A percentile compares a stretch with the other conserved stretches of the same genome.
These are phyloP conservation scores for Fusarium sp. DNA, from an alignment of 2,329 filamentous ascomycete species.

Conservation along the genomic window DNA sequence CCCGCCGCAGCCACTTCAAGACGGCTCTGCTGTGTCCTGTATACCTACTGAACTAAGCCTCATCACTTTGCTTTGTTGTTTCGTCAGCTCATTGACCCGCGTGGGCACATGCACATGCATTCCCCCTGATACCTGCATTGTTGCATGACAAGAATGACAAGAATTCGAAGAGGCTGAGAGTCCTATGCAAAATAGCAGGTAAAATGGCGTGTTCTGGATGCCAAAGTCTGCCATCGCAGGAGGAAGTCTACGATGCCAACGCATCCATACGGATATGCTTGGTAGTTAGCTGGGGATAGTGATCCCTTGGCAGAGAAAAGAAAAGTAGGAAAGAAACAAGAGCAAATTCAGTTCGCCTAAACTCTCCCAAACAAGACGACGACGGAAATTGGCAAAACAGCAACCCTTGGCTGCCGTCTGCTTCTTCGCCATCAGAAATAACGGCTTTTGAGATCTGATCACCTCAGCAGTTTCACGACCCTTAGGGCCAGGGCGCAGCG, in stretches of 20 bases:
- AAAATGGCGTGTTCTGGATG: slow-evolving; percentile 3
- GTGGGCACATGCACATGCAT: slow-evolving; percentile 4
- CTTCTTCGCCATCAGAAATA: slow-evolving; percentile 15
- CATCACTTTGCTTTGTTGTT: slow-evolving; percentile 27
- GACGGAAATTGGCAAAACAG: slow-evolving; percentile 7
- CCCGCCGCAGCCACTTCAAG: slow-evolving; percentile 29
- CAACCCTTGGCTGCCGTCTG: neutral
- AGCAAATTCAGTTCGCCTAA: neutral
- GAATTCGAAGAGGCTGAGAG: neutral
- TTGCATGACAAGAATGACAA: neutral
- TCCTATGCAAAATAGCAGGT: neutral
- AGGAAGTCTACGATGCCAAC: slow-evolving; percentile 2
- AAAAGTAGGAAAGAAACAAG: neutral
- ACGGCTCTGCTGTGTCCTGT: slow-evolving; percentile 14
- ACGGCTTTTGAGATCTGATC: neutral
- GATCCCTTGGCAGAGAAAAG: neutral
- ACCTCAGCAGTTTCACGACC: too few relatives aligned
- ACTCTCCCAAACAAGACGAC: neutral
- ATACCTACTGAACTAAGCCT: slow-evolving; percentile 7
- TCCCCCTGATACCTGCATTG: slow-evolving; percentile 41
- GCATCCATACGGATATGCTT: neutral
- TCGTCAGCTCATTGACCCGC: slow-evolving; percentile 7
- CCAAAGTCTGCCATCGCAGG: neutral
- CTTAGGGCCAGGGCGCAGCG: neutral
- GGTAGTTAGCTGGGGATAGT: neutral